phyloP scores from a whole-genome alignment of 1,139 yeast species.

The Hyphopichia buzzinii region DNA sequence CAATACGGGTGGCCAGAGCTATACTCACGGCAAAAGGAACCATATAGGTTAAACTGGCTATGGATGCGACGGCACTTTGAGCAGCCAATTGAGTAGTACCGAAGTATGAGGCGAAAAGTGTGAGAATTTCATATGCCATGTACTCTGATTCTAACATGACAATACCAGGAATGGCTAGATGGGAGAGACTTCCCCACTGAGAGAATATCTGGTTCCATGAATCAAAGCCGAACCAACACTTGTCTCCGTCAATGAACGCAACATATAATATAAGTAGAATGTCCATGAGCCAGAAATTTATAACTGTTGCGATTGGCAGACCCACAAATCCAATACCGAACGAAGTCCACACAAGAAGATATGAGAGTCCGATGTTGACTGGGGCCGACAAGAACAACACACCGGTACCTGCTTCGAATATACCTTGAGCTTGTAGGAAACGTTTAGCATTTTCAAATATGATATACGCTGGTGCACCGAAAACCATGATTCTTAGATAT shows the following conservation, averaged over 20 bases:
- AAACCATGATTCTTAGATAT: slow-evolving; percentile 61
- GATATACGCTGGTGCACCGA: slow-evolving; percentile 85
- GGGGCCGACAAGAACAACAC: slow-evolving; percentile 80
- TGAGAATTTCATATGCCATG: slow-evolving; percentile 68
- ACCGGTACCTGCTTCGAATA: slow-evolving; percentile 86
- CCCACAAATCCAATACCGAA: slow-evolving; percentile 68
- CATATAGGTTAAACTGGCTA: slow-evolving; percentile 80
- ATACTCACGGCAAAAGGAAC: slow-evolving; percentile 87
- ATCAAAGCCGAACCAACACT: slow-evolving; percentile 68
- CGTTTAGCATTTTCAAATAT: slow-evolving; percentile 81
- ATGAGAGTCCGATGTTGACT: slow-evolving; percentile 65
- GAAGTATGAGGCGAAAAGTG: slow-evolving; percentile 71
- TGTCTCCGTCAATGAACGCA: slow-evolving; percentile 57
- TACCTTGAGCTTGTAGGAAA: slow-evolving; percentile 87
- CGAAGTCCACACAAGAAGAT: slow-evolving; percentile 74
- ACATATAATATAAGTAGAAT: slow-evolving; percentile 53
- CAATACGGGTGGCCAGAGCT: slow-evolving; percentile 83
- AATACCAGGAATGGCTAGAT: slow-evolving; percentile 69
- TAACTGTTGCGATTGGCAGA: slow-evolving; percentile 68
- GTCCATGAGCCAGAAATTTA: slow-evolving; percentile 72
- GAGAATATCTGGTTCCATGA: slow-evolving; percentile 45
- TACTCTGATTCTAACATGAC: slow-evolving; percentile 75
- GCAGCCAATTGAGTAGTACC: slow-evolving; percentile 86
- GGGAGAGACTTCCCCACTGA: slow-evolving; percentile 60
- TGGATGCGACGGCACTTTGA: slow-evolving; percentile 80